Conservation (phyloP, 2,329 filamentous ascomycete genomes). For the Gliomastix tumulicola region DNA sequence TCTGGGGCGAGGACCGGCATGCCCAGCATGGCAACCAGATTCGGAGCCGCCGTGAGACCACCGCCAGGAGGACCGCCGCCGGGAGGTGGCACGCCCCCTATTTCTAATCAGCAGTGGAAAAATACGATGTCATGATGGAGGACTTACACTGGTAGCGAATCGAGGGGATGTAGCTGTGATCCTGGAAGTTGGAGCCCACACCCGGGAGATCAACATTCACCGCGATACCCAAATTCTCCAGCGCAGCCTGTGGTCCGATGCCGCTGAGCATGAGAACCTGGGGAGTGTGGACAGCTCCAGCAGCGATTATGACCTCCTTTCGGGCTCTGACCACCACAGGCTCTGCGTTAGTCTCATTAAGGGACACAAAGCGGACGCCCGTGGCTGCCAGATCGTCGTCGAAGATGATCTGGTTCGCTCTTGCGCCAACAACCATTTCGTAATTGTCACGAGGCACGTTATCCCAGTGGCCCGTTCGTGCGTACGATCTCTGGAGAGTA, state of each 20-base stretch:
- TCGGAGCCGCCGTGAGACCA: constrained; percentile 6
- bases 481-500: constrained; percentile 13
- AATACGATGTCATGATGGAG: neutral
- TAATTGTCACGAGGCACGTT: constrained; percentile 14
- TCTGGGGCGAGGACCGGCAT: constrained; percentile 12
- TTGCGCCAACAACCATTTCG: constrained; percentile 14
- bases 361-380: constrained; percentile 17
- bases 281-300: constrained; percentile 26
- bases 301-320: constrained; percentile 28
- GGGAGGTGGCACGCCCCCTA: constrained; percentile 9
- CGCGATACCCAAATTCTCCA: constrained; percentile 25
- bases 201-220: constrained; percentile 31
- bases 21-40: constrained; percentile 13
- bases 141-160: constrained; percentile 11
- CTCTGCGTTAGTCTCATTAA: constrained; percentile 8
- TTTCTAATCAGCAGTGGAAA: too few species aligned
- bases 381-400: constrained; percentile 13
- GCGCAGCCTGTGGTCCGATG: constrained; percentile 26
- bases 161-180: constrained; percentile 20
- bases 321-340: constrained; percentile 15
- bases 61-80: constrained; percentile 4
- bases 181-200: constrained; percentile 34
- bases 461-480: constrained; percentile 16
- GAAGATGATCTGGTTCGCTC: constrained; percentile 13
- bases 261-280: constrained; percentile 36